These are phyloP conservation scores for Saccharomyces pastorianus DNA, from an alignment of 1,139 yeast genomes.

Conservation along the genomic window DNA sequence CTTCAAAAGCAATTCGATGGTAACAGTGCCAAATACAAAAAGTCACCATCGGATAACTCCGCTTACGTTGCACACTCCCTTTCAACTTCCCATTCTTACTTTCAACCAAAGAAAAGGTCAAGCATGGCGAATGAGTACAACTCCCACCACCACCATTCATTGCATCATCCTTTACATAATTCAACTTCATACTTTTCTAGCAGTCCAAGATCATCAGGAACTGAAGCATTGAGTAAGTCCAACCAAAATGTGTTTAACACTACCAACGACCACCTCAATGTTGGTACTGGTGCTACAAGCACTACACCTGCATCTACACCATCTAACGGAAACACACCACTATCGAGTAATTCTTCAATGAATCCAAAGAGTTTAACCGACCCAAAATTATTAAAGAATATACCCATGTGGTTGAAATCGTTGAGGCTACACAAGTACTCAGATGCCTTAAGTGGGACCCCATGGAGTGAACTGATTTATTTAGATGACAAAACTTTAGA, in stretches of 20 bases:
- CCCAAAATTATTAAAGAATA: constrained; percentile 57
- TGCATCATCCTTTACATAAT: background rate
- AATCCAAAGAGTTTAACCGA: constrained; percentile 58
- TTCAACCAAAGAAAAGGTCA: constrained; percentile 3
- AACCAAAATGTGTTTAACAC: background rate
- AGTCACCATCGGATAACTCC: background rate
- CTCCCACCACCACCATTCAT: background rate
- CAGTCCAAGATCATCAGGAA: background rate
- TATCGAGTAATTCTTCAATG: constrained; percentile 40
- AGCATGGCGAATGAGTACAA: constrained; percentile 6
- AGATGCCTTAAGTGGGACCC: constrained; percentile 62
- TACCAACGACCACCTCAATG: constrained; percentile 2
- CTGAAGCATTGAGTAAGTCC: background rate
- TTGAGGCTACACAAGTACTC: constrained; percentile 90
- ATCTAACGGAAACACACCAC: constrained; percentile 7
- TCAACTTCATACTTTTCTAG: background rate
- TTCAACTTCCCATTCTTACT: background rate
- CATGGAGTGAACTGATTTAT: constrained; percentile 73
- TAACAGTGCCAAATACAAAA: constrained; percentile 3
- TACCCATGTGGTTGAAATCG: constrained; percentile 88
- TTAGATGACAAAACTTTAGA: constrained; percentile 64
- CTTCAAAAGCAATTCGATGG: constrained; percentile 11
- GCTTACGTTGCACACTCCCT: background rate
- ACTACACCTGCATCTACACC: constrained; percentile 1
- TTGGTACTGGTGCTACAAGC: background rate